phyloP scores from a whole-genome alignment of 306 rosid genomes.

The Quercus wislizeni region DNA sequence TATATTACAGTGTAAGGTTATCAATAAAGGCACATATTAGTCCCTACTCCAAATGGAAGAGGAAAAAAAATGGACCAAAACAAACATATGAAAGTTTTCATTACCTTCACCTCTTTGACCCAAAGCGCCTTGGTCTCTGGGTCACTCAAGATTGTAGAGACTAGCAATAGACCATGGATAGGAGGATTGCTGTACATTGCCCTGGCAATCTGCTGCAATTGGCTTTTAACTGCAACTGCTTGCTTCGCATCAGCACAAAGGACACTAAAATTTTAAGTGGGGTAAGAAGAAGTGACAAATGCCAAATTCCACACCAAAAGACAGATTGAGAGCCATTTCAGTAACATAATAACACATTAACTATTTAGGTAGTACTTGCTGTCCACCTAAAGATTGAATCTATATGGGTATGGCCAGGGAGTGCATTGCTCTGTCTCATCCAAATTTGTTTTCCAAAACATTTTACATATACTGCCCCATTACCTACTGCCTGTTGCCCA shows the following conservation, averaged over 20 bases:
- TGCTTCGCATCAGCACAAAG: slow-evolving; percentile 27
- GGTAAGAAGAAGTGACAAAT: background rate
- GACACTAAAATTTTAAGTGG: slow-evolving; percentile 18
- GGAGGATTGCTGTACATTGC: slow-evolving; percentile 44
- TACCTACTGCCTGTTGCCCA: background rate
- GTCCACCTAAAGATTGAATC: background rate
- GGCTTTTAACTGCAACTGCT: slow-evolving; percentile 31
- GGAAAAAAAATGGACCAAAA: background rate
- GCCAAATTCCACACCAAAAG: background rate
- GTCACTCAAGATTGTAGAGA: slow-evolving; percentile 34
- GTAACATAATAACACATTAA: background rate
- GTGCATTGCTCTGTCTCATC: background rate
- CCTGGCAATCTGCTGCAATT: slow-evolving; percentile 35
- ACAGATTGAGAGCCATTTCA: background rate
- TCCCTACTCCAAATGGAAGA: background rate
- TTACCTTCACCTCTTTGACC: slow-evolving; percentile 40
- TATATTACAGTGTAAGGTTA: background rate
- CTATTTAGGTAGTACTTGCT: background rate
- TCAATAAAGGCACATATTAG: background rate
- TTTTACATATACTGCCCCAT: background rate
- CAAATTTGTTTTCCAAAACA: background rate
- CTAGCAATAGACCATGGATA: slow-evolving; percentile 29
- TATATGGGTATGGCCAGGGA: background rate
- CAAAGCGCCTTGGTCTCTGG: slow-evolving; percentile 27
- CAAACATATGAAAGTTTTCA: background rate